Evolutionary conservation across 306 rosid species (phyloP), one percentile per base, ranked within the genome.

Genomic region (Citrullus mucosospermus): DNA sequence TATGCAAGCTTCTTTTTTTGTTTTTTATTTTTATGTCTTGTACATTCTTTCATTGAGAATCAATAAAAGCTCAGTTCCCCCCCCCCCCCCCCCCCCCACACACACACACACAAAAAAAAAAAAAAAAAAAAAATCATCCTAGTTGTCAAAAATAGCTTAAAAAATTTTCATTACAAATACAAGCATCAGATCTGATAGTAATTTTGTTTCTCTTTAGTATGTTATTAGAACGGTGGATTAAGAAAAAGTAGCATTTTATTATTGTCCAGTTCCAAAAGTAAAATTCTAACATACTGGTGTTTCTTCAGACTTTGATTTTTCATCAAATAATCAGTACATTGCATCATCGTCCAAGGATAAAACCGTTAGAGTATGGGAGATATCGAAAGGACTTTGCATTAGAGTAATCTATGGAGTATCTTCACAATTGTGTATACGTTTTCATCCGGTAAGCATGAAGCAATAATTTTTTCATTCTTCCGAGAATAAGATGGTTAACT

Each of bases 401-500:
- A 89, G 98, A 86, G 97, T 94, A 88, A 92, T 92, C 86, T 94
- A 94, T 86, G 97, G 98, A 83, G 93, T 94, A 84, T 88, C 92
- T 87, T 81, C 97, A 20, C 98, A 94, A 80, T 53, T 86, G 83
- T 94, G 98, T 79, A 92, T 94, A 60, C 97, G 98, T 80, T 94
- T 94, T 81, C 98, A 94, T 86, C 97, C 98, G 86, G 98, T 94
- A 85, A 92, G 98, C 90, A 79, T 51, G 57, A 53, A 53, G 17
- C 57, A 6, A 48, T 48, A 48, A 48, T 3, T 48, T 11, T 56
- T 56, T 56, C 60, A 1, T 56, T 56, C 60, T 56, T 56, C 12
- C 2, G 28, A 48, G 54, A 48, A 48, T 48, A 48, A 48, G 54
- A 46, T 48, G 54, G 54, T 48, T 48, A 48, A 48, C 54, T 48